Base-by-base conservation (phyloP, 352 stramenopile genomes). In the Phytopythium montanum region DNA sequence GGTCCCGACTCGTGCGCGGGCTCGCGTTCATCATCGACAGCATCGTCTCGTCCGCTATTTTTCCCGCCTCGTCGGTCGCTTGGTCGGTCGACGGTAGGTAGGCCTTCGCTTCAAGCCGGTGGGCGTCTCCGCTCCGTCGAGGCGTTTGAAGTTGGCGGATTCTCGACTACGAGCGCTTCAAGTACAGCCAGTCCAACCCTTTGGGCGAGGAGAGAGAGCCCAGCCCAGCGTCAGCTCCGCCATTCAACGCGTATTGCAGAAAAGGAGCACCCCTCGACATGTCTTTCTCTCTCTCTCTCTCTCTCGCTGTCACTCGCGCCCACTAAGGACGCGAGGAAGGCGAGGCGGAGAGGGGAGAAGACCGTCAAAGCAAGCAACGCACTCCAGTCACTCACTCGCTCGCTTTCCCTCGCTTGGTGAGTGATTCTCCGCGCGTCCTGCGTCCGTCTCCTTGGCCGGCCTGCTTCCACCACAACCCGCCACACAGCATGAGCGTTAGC, bases 91-190 rank as follows among this genome's bases (percentile, higher is more conserved):
- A 9, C 6, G 6, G 39, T 23, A 16, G 18, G 18, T 10, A 0
- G 39, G 6, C 7, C 33, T 12, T n/a, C 21, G 44, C 44, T 50
- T 50, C 44, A 50, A 50, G 44, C 44, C 44, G 44, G 12, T 19
- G 36, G 13, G 36, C 23, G 29, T 26, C n/a, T n/a, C n/a, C n/a
- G n/a, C n/a, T n/a, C 23, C 53, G 46, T 12, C 46, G 16, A 21
- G 36, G 54, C 62, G 62, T 77, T 91, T 91, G 81, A 91, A 91
- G 81, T 88, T 91, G 73, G 75, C 85, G 78, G 78, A 73, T 88
- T 71, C 61, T 72, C 65, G 60, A 75, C 72, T 75, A 54, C 60
- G 55, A n/a, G 61, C 64, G 73, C 80, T 90, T 88, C 78, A 90
- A 90, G 76, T 80, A 69, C 34, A 53, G 60, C 46, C 31, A 52